Evolutionary conservation across 2,329 filamentous ascomycete genomes (phyloP), one percentile per base, ranked within the genome.

Genomic region (Fusarium brachygibbosum): DNA sequence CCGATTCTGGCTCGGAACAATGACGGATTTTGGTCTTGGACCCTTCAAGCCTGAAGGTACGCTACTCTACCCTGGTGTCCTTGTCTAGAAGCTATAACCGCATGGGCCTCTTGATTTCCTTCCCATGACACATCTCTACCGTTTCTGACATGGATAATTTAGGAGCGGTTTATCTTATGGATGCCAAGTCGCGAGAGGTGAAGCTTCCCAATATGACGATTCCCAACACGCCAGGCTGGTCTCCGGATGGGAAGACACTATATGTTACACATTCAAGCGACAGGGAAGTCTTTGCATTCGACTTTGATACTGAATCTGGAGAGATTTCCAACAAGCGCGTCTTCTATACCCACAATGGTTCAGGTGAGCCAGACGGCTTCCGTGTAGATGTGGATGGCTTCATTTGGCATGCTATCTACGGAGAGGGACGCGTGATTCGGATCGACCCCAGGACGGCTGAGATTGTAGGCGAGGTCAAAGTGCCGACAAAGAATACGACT

Each of bases 341-440:
- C 37, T 93, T 94, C 80, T 95, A 94, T 81, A 82, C 86, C 58
- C 88, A 94, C 76, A 84, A 87, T 6, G 87, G 87, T 2, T 78
- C 85, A 28, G 90, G 90, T 48, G 87, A 88, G 66, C 93, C 93
- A 1, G 94, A 98, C 79, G 94, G 94, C 3, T 94, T 95, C 80
- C 90, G 91, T 66, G 87, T 97, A 74, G 94, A 98, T 76, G 87
- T 86, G 42, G 88, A 97, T 56, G 94, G 93, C n/a, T 91, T 91
- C 81, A 85, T 97, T 74, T 98, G 95, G 94, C 90, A 92, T 65
- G 92, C 93, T 10, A 84, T 96, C n/a, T 96, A 93, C 76, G 93
- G 93, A 55, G 92, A 91, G 66, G 84, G 87, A 62, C 87, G 88
- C 63, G 92, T 97, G 25, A 81, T 97, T 69, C 88, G 91, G 77